phyloP scores from a whole-genome alignment of 2,329 filamentous ascomycete species.

The Apiospora rasikravindrae region DNA sequence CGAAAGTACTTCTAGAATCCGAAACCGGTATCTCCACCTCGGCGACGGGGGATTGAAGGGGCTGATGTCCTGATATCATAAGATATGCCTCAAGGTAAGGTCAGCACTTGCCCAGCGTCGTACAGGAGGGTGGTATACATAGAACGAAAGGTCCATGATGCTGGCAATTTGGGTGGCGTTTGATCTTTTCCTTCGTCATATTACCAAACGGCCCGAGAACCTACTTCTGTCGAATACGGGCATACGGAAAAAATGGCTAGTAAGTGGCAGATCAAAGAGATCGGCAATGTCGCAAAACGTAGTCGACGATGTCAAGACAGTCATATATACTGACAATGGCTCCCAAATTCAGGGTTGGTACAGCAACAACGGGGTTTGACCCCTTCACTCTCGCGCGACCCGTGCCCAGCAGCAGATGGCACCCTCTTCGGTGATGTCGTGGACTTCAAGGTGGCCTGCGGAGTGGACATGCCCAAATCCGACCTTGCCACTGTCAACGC shows the following conservation, averaged over 20 bases:
- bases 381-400: neutral
- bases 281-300: neutral
- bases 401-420: slow-evolving; percentile 4
- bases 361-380: neutral
- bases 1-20: neutral
- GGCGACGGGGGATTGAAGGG: neutral
- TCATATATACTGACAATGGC: neutral
- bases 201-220: neutral
- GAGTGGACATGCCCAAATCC: neutral
- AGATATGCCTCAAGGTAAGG: neutral
- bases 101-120: neutral
- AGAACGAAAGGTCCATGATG: neutral
- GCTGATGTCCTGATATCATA: neutral
- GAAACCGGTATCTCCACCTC: neutral
- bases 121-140: neutral
- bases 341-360: neutral
- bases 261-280: neutral
- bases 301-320: neutral
- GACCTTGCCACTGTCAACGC: neutral
- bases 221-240: neutral
- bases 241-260: slow-evolving; percentile 3
- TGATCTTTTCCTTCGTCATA: neutral
- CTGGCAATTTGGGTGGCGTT: neutral
- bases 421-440: neutral
- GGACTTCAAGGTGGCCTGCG: slow-evolving; percentile 6